A percentile compares a stretch with the other conserved stretches of the same genome.
phyloP scores from a whole-genome alignment of 495 filamentous ascomycete genomes.

The Aspergillus heteromorphus region DNA sequence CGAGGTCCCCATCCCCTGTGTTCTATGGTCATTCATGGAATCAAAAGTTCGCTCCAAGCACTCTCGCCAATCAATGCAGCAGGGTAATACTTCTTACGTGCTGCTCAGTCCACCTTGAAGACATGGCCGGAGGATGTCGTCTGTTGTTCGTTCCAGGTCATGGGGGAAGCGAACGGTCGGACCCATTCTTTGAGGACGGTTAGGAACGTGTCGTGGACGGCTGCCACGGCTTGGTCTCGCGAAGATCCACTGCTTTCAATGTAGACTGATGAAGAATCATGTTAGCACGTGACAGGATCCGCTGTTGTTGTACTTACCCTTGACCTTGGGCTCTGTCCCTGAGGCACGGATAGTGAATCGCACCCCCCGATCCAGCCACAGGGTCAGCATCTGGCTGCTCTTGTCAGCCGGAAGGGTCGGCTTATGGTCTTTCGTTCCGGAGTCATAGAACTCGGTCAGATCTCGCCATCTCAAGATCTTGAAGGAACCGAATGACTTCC shows the following conservation, averaged over 20 bases:
- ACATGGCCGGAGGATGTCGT: slow-evolving; percentile 39
- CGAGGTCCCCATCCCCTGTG: neutral
- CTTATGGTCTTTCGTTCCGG: slow-evolving; percentile 43
- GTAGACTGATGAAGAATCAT: slow-evolving; percentile 37
- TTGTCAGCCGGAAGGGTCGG: slow-evolving; percentile 57
- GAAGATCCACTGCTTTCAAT: slow-evolving; percentile 49
- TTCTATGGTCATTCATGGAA: neutral
- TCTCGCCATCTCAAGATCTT: slow-evolving; percentile 61
- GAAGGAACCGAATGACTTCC: slow-evolving; percentile 41
- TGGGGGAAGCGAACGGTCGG: slow-evolving; percentile 33
- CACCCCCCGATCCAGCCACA: slow-evolving; percentile 53
- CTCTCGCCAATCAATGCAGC: neutral
- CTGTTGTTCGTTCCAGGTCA: slow-evolving; percentile 33
- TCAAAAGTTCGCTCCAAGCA: neutral
- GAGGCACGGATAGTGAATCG: slow-evolving; percentile 64
- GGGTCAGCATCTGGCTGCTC: slow-evolving; percentile 66
- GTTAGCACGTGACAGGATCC: neutral
- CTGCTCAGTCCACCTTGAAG: slow-evolving; percentile 19
- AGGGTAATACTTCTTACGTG: neutral
- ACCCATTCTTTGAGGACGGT: slow-evolving; percentile 58
- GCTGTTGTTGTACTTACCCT: slow-evolving; percentile 36
- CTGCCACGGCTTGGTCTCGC: slow-evolving; percentile 41
- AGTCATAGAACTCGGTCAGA: slow-evolving; percentile 62
- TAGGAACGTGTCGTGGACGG: slow-evolving; percentile 49
- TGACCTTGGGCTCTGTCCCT: slow-evolving; percentile 68